Conservation (phyloP, 306 rosid species). For the Castanea mollissima region DNA sequence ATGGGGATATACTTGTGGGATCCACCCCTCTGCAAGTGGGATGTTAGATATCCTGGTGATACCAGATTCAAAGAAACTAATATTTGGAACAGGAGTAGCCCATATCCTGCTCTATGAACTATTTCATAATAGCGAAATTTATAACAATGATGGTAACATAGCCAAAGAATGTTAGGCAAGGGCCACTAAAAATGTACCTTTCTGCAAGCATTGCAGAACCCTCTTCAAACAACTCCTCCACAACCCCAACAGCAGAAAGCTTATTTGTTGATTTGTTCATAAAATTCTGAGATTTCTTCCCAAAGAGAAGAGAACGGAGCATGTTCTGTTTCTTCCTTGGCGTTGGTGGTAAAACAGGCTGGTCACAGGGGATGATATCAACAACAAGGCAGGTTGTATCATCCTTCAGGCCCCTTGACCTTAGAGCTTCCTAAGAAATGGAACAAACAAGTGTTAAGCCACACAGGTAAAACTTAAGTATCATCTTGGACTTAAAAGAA, state of each 20-base stretch:
- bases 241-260: conserved; percentile 91
- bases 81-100: not conserved
- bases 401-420: conserved; percentile 97
- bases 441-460: conserved; percentile 11
- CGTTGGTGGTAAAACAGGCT: conserved; percentile 63
- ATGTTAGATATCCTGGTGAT: too few relatives aligned
- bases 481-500: conserved; percentile 5
- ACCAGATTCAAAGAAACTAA: not conserved
- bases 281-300: conserved; percentile 72
- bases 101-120: not conserved
- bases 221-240: conserved; percentile 98
- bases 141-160: not conserved
- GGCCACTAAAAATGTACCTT: conserved; percentile 42
- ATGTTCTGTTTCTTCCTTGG: conserved; percentile 73
- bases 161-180: not conserved
- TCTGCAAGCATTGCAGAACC: conserved; percentile 98
- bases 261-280: conserved; percentile 67
- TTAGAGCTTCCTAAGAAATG: conserved; percentile 72
- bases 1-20: too few relatives aligned
- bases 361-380: conserved; percentile 87
- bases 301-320: conserved; percentile 62
- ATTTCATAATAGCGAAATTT: not conserved
- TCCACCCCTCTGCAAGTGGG: too few relatives aligned
- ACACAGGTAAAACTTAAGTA: conserved; percentile 17
- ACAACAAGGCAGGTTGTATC: conserved; percentile 98